Conservation (phyloP, 257 asterid species). For the Agastache rugosa region DNA sequence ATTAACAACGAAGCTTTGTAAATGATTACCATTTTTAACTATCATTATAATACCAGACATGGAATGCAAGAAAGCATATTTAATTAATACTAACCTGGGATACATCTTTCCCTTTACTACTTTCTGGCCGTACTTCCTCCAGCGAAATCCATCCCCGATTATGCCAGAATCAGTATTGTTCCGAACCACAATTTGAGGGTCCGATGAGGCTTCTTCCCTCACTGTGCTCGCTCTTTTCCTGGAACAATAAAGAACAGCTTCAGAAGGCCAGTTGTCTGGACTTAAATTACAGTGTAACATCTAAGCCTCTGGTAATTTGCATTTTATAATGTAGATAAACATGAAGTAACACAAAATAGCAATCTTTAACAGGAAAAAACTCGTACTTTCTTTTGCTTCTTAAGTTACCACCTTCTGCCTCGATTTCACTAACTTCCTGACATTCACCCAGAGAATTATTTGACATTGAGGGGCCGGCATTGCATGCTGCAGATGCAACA, state of each 20-base stretch:
- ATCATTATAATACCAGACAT: background rate
- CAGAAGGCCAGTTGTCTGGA: too few species aligned
- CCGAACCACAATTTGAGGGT: slow-evolving; percentile 45
- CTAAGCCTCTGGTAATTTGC: too few species aligned
- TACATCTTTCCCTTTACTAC: slow-evolving; percentile 77
- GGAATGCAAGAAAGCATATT: background rate
- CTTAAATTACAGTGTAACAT: too few species aligned
- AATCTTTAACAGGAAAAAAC: background rate
- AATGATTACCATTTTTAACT: too few species aligned
- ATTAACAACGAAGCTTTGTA: too few species aligned
- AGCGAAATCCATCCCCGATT: slow-evolving; percentile 73
- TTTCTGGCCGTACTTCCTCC: slow-evolving; percentile 97
- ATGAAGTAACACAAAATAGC: slow-evolving; percentile 10
- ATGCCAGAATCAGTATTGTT: slow-evolving; percentile 51
- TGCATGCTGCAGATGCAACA: slow-evolving; percentile 36
- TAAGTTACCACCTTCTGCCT: slow-evolving; percentile 48
- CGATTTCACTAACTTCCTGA: slow-evolving; percentile 54
- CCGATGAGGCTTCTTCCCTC: slow-evolving; percentile 42
- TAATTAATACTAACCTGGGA: slow-evolving; percentile 66
- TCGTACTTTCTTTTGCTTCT: slow-evolving; percentile 67
- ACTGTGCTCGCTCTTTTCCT: slow-evolving; percentile 60
- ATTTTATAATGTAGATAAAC: background rate
- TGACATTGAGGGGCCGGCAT: slow-evolving; percentile 41
- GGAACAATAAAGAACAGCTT: slow-evolving; percentile 10
- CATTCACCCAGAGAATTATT: slow-evolving; percentile 48